These are phyloP conservation scores for Fusarium bulbicola DNA, from an alignment of 2,329 filamentous ascomycete genomes.

Conservation along the genomic window DNA sequence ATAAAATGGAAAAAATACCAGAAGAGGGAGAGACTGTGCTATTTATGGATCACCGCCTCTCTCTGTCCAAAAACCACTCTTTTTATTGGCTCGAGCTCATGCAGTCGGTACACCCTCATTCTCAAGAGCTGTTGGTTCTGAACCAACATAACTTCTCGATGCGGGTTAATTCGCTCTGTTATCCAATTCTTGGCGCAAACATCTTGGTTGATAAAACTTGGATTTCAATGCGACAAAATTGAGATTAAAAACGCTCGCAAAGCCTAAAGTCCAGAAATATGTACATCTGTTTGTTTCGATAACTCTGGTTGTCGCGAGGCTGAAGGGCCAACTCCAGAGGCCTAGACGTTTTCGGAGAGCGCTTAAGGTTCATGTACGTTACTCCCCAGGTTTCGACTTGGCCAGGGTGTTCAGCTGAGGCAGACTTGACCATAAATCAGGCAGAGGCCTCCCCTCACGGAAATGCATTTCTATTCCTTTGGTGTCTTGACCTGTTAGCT, in stretches of 20 bases:
- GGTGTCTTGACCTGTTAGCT: neutral
- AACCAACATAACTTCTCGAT: neutral
- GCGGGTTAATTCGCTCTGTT: neutral
- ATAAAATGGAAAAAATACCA: neutral
- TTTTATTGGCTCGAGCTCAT: neutral
- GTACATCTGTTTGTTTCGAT: neutral
- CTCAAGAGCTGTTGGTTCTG: neutral
- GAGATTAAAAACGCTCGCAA: fast-evolving
- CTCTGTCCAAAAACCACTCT: neutral
- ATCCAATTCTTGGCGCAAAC: no score
- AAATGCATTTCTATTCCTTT: neutral
- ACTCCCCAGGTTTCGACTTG: neutral
- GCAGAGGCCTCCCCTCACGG: neutral
- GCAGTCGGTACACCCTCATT: neutral
- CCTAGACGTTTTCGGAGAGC: neutral
- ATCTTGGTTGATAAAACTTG: neutral
- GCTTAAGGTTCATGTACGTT: neutral
- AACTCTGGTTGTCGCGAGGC: neutral
- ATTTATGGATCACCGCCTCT: neutral
- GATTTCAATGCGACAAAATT: neutral
- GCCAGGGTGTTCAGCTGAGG: neutral
- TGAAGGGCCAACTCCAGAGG: neutral
- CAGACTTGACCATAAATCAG: neutral
- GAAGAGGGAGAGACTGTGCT: neutral
- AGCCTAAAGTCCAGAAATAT: fast-evolving